Conservation (phyloP, 2,329 filamentous ascomycete species). For the Pseudodiploospora longispora region DNA sequence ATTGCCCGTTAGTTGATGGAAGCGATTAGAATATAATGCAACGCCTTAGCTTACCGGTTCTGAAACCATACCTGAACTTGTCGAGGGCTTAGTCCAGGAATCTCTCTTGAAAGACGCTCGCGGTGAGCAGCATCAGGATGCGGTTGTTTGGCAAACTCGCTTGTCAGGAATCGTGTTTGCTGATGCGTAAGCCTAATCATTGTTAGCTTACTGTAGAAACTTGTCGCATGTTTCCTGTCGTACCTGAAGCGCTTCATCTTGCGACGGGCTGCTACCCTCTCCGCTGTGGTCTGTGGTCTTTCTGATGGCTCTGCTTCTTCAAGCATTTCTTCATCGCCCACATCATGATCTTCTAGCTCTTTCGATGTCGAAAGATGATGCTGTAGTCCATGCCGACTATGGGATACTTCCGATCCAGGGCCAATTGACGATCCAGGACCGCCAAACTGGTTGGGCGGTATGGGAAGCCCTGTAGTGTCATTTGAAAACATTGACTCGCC, state of each 20-base stretch:
- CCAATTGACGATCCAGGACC: constrained; percentile 13
- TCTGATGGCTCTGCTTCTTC: constrained; percentile 30
- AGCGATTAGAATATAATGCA: not conserved
- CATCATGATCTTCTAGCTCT: constrained; percentile 43
- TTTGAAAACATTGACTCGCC: constrained; percentile 26
- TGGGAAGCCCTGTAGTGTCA: constrained; percentile 30
- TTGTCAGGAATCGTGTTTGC: constrained; percentile 96
- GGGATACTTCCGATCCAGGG: not conserved
- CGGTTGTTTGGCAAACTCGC: constrained; percentile 89
- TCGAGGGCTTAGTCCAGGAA: constrained; percentile 81
- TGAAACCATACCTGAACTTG: constrained; percentile 99
- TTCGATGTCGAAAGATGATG: constrained; percentile 1
- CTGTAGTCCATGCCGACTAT: constrained; percentile 5
- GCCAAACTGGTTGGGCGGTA: constrained; percentile 31
- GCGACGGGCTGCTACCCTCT: constrained; percentile 47
- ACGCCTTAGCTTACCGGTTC: constrained; percentile 60
- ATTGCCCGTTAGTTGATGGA: constrained; percentile 9
- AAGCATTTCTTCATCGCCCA: constrained; percentile 51
- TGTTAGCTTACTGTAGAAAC: constrained; percentile 22
- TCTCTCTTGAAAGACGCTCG: constrained; percentile 79
- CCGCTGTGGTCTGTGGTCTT: constrained; percentile 43
- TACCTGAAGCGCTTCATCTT: constrained; percentile 79
- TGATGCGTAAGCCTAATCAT: constrained; percentile 73
- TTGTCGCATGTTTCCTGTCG: constrained; percentile 7
- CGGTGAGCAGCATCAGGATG: constrained; percentile 89